phyloP scores from a whole-genome alignment of 2,329 filamentous ascomycete species.

The Xylariaceae sp. region DNA sequence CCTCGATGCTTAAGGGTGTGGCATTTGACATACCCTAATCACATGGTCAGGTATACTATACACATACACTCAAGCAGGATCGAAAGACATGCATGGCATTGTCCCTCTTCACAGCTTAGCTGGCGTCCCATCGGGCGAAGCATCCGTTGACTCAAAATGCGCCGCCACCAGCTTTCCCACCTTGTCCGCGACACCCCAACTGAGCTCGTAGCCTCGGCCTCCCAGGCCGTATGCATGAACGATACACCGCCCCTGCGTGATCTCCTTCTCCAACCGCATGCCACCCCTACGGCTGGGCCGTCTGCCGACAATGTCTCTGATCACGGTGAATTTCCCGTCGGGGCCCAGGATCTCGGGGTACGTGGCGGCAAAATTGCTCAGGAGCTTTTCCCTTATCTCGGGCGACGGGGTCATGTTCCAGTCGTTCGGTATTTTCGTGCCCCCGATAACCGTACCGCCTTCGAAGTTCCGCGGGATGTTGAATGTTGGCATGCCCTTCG shows the following conservation, averaged over 20 bases:
- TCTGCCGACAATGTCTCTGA: conserved; percentile 44
- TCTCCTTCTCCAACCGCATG: conserved; percentile 52
- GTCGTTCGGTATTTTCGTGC: conserved; percentile 58
- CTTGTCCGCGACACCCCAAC: conserved; percentile 55
- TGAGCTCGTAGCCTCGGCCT: conserved; percentile 58
- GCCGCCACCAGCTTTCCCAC: conserved; percentile 40
- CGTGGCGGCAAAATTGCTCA: conserved; percentile 35
- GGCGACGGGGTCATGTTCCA: conserved; percentile 48
- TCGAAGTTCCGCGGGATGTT: conserved; percentile 57
- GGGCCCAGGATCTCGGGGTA: conserved; percentile 29
- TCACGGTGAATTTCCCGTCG: conserved; percentile 32
- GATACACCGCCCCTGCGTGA: conserved; percentile 31
- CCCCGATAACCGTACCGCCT: conserved; percentile 62
- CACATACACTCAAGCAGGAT: too few relatives aligned
- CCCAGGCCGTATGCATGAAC: conserved; percentile 59
- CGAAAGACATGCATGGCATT: too few relatives aligned
- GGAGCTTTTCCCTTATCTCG: conserved; percentile 44
- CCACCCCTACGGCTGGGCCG: conserved; percentile 44
- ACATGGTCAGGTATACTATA: too few relatives aligned
- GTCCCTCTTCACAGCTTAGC: too few relatives aligned
- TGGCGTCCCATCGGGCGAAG: background rate
- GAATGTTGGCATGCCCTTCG: conserved; percentile 60
- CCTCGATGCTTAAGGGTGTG: background rate
- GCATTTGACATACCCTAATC: too few relatives aligned
- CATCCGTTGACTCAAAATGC: conserved; percentile 15